These are phyloP conservation scores for Pichia kudriavzevii DNA, from an alignment of 1,139 yeast genomes.

Conservation along the genomic window DNA sequence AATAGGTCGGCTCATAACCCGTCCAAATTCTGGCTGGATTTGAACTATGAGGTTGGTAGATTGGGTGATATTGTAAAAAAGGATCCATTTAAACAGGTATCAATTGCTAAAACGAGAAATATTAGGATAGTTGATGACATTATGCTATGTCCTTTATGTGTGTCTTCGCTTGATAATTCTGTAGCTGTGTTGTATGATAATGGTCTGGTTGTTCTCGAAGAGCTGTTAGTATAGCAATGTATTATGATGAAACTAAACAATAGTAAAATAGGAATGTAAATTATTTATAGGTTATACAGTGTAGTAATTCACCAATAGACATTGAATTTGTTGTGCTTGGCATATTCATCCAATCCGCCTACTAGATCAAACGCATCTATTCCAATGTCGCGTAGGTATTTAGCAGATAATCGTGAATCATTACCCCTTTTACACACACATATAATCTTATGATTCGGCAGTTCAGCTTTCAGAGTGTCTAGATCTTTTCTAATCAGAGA, in stretches of 20 bases:
- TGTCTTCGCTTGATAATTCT: constrained; percentile 5
- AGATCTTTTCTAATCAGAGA: constrained; percentile 33
- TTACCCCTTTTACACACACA: constrained; percentile 85
- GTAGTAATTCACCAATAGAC: constrained; percentile 50
- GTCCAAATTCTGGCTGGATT: constrained; percentile 22
- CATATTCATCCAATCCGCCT: constrained; percentile 73
- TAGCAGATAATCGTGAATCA: constrained; percentile 78
- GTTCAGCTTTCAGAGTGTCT: constrained; percentile 18
- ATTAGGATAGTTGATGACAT: constrained; percentile 1
- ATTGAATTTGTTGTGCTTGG: constrained; percentile 58
- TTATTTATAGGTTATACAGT: too few relatives aligned
- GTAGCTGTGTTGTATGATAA: constrained; percentile 48
- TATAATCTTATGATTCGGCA: constrained; percentile 18
- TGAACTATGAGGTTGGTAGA: constrained; percentile 24
- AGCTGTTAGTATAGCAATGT: constrained; percentile 26
- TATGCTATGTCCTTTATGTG: constrained; percentile 5
- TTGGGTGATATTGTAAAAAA: constrained; percentile 11
- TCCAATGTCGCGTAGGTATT: constrained; percentile 44
- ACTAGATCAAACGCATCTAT: constrained; percentile 55
- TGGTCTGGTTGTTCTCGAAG: constrained; percentile 63
- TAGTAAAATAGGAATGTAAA: too few relatives aligned
- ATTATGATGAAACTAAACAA: too few relatives aligned
- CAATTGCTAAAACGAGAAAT: constrained; percentile 3
- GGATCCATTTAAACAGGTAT: constrained; percentile 1
- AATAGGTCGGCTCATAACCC: constrained; percentile 7